Evolutionary conservation across 371 early-diverging fungal genomes (phyloP), one percentile per base, ranked within the genome.

Genomic region (Blastocladiella emersonii): DNA sequence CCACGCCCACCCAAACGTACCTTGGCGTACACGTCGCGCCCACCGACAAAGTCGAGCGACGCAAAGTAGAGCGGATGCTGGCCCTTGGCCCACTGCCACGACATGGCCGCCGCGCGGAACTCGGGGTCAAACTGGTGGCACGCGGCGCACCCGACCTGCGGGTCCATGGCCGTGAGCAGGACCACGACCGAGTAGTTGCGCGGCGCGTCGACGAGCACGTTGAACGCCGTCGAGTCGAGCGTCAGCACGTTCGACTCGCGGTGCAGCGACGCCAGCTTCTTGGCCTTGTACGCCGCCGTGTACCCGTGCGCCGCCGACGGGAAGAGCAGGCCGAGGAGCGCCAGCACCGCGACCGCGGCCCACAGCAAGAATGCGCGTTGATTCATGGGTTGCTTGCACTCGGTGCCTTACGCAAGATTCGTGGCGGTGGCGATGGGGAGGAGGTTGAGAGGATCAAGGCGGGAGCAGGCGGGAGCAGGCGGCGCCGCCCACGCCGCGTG

Each of bases 81-180:
- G n/a, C 51, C 65, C 2, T 61, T 61, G 12, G 41, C 41, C 49
- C 61, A 36, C 30, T 57, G 43, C 71, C 72, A 75, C 23, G 71
- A 63, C 19, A 60, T 65, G 34, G 88, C 83, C 15, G 88, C 86
- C 32, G 87, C 67, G 44, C 69, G 68, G 66, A 77, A 83, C 72
- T 90, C 89, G 41, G 80, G 76, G 55, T 84, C 87, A 67, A 90
- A 88, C 55, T 86, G 83, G 3, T 74, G 74, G 80, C 92, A 92
- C 34, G 88, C 87, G 30, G 66, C 65, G 69, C 92, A 92, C 51
- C 79, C 73, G 66, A 86, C 78, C 56, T 82, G 76, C 25, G 81
- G 74, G n/a, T 76, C 74, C 45, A 83, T 63, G 8, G 91, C 88
- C 32, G 92, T 92, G 60, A 92, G 72, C 30, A 89, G 71, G 5